phyloP scores from a whole-genome alignment of 306 rosid species.

The Comarum palustre region DNA sequence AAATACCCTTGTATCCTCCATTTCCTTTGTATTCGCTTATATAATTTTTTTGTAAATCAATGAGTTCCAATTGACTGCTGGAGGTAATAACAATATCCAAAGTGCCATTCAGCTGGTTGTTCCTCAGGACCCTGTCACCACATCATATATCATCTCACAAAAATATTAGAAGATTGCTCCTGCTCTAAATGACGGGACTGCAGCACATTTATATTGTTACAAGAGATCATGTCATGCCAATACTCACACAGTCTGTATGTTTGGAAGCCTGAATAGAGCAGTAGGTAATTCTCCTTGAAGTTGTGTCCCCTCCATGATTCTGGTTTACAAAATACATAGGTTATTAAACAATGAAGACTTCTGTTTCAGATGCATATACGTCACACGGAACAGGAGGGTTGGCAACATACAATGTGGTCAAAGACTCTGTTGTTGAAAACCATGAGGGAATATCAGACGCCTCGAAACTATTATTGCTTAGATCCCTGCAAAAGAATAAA shows the following conservation, averaged over 20 bases:
- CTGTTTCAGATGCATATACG: not conserved
- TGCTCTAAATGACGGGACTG: not conserved
- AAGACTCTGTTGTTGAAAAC: constrained; percentile 35
- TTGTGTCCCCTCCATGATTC: constrained; percentile 48
- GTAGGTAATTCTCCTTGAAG: constrained; percentile 49
- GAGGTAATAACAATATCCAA: constrained; percentile 16
- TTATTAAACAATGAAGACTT: not conserved
- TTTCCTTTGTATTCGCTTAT: not conserved
- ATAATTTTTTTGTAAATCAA: constrained; percentile 25
- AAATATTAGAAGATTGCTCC: not conserved
- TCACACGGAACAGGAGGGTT: not conserved
- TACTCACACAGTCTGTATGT: constrained; percentile 60
- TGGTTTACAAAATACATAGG: constrained; percentile 14
- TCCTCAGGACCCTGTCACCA: constrained; percentile 29
- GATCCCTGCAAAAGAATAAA: constrained; percentile 31
- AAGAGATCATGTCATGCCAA: not conserved
- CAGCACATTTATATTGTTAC: not conserved
- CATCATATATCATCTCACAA: not conserved
- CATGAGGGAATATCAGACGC: constrained; percentile 43
- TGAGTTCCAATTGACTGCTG: constrained; percentile 13
- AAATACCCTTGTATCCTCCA: not conserved
- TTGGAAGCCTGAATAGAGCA: constrained; percentile 40
- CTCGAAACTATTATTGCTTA: constrained; percentile 58
- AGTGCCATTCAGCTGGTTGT: constrained; percentile 31
- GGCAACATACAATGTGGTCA: constrained; percentile 60